Evolutionary conservation across 306 rosid genomes (phyloP), one percentile per base, ranked within the genome.

Genomic region (Mucuna pruriens): DNA sequence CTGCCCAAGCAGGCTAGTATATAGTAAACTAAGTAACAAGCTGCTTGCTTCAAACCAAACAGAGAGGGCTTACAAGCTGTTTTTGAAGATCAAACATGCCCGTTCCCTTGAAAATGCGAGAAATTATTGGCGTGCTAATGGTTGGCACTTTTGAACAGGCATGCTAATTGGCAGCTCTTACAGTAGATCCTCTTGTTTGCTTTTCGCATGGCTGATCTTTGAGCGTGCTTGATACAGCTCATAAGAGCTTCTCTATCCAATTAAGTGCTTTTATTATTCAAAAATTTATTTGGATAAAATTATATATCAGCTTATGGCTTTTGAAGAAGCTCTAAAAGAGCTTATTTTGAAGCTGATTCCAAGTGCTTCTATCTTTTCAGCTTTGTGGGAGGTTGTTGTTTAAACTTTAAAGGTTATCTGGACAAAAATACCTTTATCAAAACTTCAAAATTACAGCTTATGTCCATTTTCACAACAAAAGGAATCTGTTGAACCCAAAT

Each of bases 141-240:
- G 99, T 33, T 95, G 97, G 99, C 99, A 95, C 80, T 92, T 90
- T 46, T 94, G 91, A 91, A 80, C 5, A 61, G 70, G 63, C 57
- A 36, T 60, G 77, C 60, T 66, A 26, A 42, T 45, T 19, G 38
- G 71, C 22, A 13, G 70, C 64, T 31, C 64, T 74, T 26, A 44
- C 40, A 22, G 44, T 49, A 19, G 20, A 49, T 26, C 67, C 26
- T 74, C 58, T 13, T 23, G 44, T 36, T 52, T 72, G 77, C 73
- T 81, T 71, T 78, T 17, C 38, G n/a, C 15, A 3, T 31, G 16
- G 42, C 44, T 62, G 26, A 7, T 34, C 26, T 63, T n/a, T 34
- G 70, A 9, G 26, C 3, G 2, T 3, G 4, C 20, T 62, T 63
- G 45, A 16, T n/a, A 17, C 23, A 11, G 40, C 5, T 29, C 22